Conservation (phyloP, 257 asterid species). For the Knoxia roxburghii region DNA sequence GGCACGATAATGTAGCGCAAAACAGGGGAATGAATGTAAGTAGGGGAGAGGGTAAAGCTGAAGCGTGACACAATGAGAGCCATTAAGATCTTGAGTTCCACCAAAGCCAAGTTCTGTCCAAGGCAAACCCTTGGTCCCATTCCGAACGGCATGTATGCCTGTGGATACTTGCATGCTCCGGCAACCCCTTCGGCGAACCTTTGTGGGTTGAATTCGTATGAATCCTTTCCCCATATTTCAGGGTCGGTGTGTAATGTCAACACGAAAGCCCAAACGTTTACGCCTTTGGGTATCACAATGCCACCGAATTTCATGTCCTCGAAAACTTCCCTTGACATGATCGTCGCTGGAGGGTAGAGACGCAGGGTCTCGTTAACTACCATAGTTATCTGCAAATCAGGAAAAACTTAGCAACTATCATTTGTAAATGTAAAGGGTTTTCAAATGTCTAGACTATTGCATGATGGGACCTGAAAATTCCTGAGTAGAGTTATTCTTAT, state of each 20-base stretch:
- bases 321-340: slow-evolving; percentile 48
- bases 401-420: too few relatives aligned
- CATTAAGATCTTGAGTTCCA: slow-evolving; percentile 45
- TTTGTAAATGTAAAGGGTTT: too few relatives aligned
- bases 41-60: slow-evolving; percentile 33
- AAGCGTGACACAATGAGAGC: slow-evolving; percentile 32
- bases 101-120: slow-evolving; percentile 47
- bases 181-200: slow-evolving; percentile 50
- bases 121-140: slow-evolving; percentile 53
- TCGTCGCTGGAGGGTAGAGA: slow-evolving; percentile 44
- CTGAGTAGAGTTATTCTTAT: too few relatives aligned
- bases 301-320: slow-evolving; percentile 43
- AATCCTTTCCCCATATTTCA: slow-evolving; percentile 45
- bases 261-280: slow-evolving; percentile 40
- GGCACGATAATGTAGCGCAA: slow-evolving; percentile 44
- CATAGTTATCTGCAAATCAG: slow-evolving; percentile 38
- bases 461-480: too few relatives aligned
- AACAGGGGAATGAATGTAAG: slow-evolving; percentile 40
- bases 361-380: slow-evolving; percentile 47
- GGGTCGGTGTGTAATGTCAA: slow-evolving; percentile 44
- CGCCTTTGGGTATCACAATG: slow-evolving; percentile 38
- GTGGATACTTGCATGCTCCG: slow-evolving; percentile 49
- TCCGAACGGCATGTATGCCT: slow-evolving; percentile 55
- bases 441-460: too few relatives aligned
- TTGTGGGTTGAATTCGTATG: slow-evolving; percentile 39